Evolutionary conservation across 371 early-diverging fungal species (phyloP), one percentile per base, ranked within the genome.

Genomic region (Mortierella sp.): DNA sequence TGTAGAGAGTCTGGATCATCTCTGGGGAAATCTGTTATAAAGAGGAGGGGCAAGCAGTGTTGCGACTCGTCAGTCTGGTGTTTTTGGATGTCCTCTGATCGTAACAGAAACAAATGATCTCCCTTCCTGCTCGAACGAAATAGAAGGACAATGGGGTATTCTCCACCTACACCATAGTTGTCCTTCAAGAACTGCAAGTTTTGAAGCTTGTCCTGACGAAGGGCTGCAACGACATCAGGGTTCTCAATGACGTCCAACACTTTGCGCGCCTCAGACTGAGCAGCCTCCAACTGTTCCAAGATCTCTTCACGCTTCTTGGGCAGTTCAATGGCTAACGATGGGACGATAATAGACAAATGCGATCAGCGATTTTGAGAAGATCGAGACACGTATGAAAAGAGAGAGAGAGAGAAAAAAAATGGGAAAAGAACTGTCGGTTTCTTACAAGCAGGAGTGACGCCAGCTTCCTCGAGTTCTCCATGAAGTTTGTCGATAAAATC

Each of bases 181-280:
- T 95, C 94, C 79, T 88, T 89, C 64, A 96, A 81, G 48, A 91
- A 90, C 78, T 91, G 87, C 72, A 94, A 81, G 82, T 93, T 95
- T 71, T 93, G 94, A 42, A 89, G 79, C 85, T 95, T 95, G 81
- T 96, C 97, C 82, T 95, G 94, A 67, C 94, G 93, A 70, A 96
- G 85, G 67, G 93, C 88, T 55, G 90, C 87, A 66, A 94, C 89
- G 30, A 96, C 95, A 67, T 94, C 91, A 16, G 95, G 95, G 81
- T 95, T 93, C 80, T 94, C 92, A 58, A 96, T 90, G 26, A 95
- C 90, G 48, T 91, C 88, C 86, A 95, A 89, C 52, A 96, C 91
- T 56, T 89, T 90, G 79, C 90, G 89, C n/a, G 90, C 91, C 79
- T 94, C 84, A 21, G 85, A 78, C 81, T 92, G 90, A 64, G 93